Percentiles rank a stretch among this genome's conserved stretches.
phyloP scores from a whole-genome alignment of 2,329 filamentous ascomycete species.

The Aureobasidium subglaciale region DNA sequence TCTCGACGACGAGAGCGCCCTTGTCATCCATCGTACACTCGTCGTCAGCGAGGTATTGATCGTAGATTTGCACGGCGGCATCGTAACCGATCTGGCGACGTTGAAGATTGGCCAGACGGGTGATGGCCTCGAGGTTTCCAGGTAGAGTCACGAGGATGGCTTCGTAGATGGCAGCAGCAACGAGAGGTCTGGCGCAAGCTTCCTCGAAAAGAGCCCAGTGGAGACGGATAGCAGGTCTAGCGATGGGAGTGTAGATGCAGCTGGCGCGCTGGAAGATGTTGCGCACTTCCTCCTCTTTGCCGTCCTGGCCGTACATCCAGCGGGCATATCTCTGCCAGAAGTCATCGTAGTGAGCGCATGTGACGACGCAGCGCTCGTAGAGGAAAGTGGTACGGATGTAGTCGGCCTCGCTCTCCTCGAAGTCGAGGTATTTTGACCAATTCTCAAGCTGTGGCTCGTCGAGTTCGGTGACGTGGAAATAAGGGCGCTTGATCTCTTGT shows the following conservation, averaged over 20 bases:
- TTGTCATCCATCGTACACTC: constrained; percentile 71
- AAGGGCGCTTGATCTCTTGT: constrained; percentile 87
- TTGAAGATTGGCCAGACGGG: constrained; percentile 79
- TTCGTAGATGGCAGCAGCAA: constrained; percentile 78
- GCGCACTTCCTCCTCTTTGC: constrained; percentile 80
- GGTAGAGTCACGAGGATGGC: constrained; percentile 69
- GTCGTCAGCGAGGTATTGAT: constrained; percentile 68
- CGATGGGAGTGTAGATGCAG: constrained; percentile 79
- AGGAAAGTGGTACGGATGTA: constrained; percentile 69
- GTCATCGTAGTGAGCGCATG: constrained; percentile 90
- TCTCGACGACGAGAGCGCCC: constrained; percentile 79
- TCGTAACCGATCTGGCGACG: constrained; percentile 78
- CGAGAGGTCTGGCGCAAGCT: constrained; percentile 64
- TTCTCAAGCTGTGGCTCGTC: constrained; percentile 78
- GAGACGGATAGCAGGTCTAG: constrained; percentile 72
- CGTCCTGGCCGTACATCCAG: constrained; percentile 79
- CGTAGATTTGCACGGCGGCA: constrained; percentile 75
- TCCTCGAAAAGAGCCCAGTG: constrained; percentile 96
- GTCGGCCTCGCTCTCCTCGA: constrained; percentile 80
- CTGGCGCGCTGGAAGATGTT: constrained; percentile 87
- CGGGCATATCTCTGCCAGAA: constrained; percentile 97
- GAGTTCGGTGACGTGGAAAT: constrained; percentile 92
- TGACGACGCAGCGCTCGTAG: constrained; percentile 89
- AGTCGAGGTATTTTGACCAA: constrained; percentile 95
- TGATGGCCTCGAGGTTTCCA: constrained; percentile 77